phyloP scores from a whole-genome alignment of 2,329 filamentous ascomycete genomes.

The Colletotrichum orbiculare region DNA sequence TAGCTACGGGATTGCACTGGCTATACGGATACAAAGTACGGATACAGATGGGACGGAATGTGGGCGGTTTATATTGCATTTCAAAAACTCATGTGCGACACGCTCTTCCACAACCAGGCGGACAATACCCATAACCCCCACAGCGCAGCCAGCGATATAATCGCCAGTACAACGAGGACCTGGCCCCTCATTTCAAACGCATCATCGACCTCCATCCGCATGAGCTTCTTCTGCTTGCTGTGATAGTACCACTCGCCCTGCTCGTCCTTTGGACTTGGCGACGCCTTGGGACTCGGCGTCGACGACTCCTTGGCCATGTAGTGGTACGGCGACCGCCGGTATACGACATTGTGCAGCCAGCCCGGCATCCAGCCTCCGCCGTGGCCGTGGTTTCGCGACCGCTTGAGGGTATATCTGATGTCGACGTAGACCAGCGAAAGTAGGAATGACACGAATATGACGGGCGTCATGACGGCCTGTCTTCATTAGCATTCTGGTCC shows the following conservation, averaged over 20 bases:
- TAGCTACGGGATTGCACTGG: no score
- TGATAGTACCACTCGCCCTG: constrained; percentile 59
- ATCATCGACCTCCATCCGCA: constrained; percentile 71
- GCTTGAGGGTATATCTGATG: constrained; percentile 62
- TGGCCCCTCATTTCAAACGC: constrained; percentile 69
- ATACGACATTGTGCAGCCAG: constrained; percentile 56
- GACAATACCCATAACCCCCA: constrained; percentile 43
- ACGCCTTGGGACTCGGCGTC: not conserved
- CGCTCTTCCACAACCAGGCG: constrained; percentile 23
- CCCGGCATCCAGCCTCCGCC: constrained; percentile 45
- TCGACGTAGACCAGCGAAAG: constrained; percentile 74
- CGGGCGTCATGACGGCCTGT: constrained; percentile 68
- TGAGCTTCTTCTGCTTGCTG: constrained; percentile 68
- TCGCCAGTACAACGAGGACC: constrained; percentile 62
- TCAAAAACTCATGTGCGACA: not conserved
- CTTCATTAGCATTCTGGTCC: not conserved
- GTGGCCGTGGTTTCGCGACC: constrained; percentile 53
- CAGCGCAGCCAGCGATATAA: constrained; percentile 44
- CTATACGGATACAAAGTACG: no score
- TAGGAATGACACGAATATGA: constrained; percentile 73
- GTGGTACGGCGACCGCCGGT: constrained; percentile 52
- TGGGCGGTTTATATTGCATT: not conserved
- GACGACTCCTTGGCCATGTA: constrained; percentile 42
- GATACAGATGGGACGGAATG: no score
- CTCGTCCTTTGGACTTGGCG: constrained; percentile 35